Percentiles rank a stretch among this genome's conserved stretches.
Evolutionary conservation across 345 rosid genomes (phyloP).

Genomic region (Eutrema yunnanense): DNA sequence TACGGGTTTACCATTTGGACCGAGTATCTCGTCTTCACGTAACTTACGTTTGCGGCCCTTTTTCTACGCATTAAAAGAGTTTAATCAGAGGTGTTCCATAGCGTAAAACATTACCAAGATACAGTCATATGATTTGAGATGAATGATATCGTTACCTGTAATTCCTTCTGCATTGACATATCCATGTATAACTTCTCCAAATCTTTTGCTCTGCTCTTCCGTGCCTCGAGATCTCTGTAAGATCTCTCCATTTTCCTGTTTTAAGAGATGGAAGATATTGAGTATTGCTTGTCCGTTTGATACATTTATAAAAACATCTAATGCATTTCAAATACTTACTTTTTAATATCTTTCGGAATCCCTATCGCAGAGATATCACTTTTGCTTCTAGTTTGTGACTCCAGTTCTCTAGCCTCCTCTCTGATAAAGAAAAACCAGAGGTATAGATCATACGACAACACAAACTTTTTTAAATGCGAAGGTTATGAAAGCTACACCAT

Average conservation of each 20-base stretch:
- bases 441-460: not conserved
- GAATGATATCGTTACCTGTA: slow-evolving; percentile 43
- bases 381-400: slow-evolving; percentile 27
- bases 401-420: slow-evolving; percentile 67
- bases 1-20: slow-evolving; percentile 59
- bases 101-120: not conserved
- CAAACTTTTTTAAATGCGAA: not conserved
- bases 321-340: slow-evolving; percentile 29
- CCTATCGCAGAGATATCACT: slow-evolving; percentile 17
- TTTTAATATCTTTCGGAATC: slow-evolving; percentile 54
- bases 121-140: not conserved
- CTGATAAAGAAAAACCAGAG: slow-evolving; percentile 29
- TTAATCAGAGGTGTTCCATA: slow-evolving; percentile 11
- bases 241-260: slow-evolving; percentile 59
- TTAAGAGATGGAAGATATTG: not conserved
- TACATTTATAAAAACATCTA: not conserved
- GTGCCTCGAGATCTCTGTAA: slow-evolving; percentile 71
- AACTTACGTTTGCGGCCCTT: slow-evolving; percentile 71
- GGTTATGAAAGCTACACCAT: too few species aligned
- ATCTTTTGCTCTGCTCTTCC: slow-evolving; percentile 55
- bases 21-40: slow-evolving; percentile 61
- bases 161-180: slow-evolving; percentile 74
- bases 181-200: slow-evolving; percentile 68
- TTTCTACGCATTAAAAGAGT: slow-evolving; percentile 40
- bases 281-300: not conserved